Evolutionary conservation across 495 filamentous ascomycete genomes (phyloP), one percentile per base, ranked within the genome.

Genomic region (Aspergillus indologenus): DNA sequence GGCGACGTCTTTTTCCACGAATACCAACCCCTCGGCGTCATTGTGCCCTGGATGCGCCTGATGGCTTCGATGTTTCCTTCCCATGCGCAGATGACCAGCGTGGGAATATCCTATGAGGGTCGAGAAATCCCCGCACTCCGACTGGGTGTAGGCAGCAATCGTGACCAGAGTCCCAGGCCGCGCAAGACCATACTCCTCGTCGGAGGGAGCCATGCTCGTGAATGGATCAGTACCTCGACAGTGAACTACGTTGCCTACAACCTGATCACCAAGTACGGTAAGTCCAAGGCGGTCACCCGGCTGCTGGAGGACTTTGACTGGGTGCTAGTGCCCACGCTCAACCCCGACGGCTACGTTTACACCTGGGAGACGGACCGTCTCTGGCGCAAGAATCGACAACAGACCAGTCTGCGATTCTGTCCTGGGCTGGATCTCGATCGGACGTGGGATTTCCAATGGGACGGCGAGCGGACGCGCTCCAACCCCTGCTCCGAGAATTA

Each of bases 401-500:
- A 83, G 29, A 97, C 92, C 3, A 85, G 82, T 53, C 80, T 95
- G 58, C 83, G 85, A 19, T 90, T 91, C 69, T 98, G 94, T 68
- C 87, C 81, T 9, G 94, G 94, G 2, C 74, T 96, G 31, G 94
- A 98, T 71, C 79, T 98, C 26, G 94, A 98, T 63, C 89, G 92
- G 34, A 79, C 87, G 1, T 98, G 89, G 71, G 83, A 85, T 14
- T 96, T 87, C 67, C 83, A 90, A 65, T 98, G 93, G 91, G 87
- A 92, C 61, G 84, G 79, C 48, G 79, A 84, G 20, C 75, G 79
- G 11, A 76, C 85, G 12, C 82, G 83, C 45, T 83, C 77, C 19
- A 96, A 96, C 62, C 93, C 94, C 0, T 98, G 94, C 68, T 93
- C 90, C 0, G 94, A 98, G 68, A 92, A 85, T 68, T 98, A 90